Evolutionary conservation across 164 flowering plant genomes (phyloP).

Genomic region (Stephania yunnanensis): DNA sequence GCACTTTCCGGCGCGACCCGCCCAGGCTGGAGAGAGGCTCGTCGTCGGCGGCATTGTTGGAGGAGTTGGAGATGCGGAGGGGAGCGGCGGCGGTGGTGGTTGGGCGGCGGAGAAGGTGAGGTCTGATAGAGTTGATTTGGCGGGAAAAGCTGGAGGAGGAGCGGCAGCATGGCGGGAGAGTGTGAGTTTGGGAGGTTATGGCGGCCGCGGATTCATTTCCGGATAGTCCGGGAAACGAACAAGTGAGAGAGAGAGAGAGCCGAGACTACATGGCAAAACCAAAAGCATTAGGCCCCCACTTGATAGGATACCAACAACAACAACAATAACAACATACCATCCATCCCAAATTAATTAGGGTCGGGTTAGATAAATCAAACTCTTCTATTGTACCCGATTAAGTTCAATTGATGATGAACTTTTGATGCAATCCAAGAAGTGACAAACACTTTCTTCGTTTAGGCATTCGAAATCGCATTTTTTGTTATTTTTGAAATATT

Average conservation of each 20-base stretch:
- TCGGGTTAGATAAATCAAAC: too few species aligned
- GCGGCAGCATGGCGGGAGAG: slow-evolving; percentile 5
- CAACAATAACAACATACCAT: too few species aligned
- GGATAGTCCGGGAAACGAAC: neutral
- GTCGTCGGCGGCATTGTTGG: slow-evolving; percentile 10
- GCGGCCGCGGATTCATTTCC: slow-evolving; percentile 19
- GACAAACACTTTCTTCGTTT: too few species aligned
- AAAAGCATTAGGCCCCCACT: neutral
- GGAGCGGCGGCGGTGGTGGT: slow-evolving; percentile 5
- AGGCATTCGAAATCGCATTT: too few species aligned
- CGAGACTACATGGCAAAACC: neutral
- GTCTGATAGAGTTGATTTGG: neutral
- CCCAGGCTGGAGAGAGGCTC: neutral
- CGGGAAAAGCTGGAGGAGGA: neutral
- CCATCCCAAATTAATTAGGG: too few species aligned
- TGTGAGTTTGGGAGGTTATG: slow-evolving; percentile 10
- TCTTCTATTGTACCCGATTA: too few species aligned
- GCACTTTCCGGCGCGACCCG: slow-evolving; percentile 37
- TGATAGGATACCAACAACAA: too few species aligned
- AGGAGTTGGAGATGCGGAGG: slow-evolving; percentile 10
- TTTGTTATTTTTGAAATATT: too few species aligned
- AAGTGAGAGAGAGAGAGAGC: neutral
- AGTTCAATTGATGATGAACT: too few species aligned
- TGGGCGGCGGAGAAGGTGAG: slow-evolving; percentile 6
- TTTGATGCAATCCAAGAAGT: too few species aligned